Evolutionary conservation across 2,329 filamentous ascomycete species (phyloP), one percentile per base, ranked within the genome.

Genomic region (Botrytis paeoniae): DNA sequence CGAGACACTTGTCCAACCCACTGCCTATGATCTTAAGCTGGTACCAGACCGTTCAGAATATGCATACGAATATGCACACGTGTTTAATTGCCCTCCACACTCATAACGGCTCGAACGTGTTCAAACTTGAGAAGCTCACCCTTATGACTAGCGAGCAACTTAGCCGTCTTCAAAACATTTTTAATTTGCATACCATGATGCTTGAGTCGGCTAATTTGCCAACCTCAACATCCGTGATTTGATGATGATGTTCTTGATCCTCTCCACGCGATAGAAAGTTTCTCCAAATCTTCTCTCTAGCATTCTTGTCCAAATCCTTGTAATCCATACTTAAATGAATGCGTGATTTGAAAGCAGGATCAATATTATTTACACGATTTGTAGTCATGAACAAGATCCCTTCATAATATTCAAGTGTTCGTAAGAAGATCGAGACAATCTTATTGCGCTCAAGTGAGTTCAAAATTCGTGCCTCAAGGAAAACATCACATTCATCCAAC

Each of bases 401-500:
- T 39, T 82, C 76, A 70, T 81, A 84, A 72, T 81, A 83, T 69
- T 83, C 82, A 1, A 83, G 75, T 0, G 78, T 79, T 0, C 81
- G 77, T 3, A 83, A 74, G 72, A 83, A 83, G 9, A 81, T 79
- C 69, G 76, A 79, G 35, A 83, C 81, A 39, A 85, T 77, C 68
- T 80, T 81, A 78, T 85, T 85, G 64, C 83, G 80, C 73, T 82
- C 78, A 5, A 84, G 76, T 74, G 83, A 81, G 70, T 80, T 75
- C 9, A 78, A 73, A 14, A 74, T 74, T 61, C 75, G 75, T 6
- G 76, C 76, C 66, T 81, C 79, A 1, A 82, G 78, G 81, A 90
- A 90, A n/a, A 90, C 86, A 76, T 91, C 89, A 35, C 88, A 91
- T 82, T 93, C 91, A 78, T 93, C 91, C 2, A 93, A 86, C 5